Base-by-base conservation (phyloP, 2,329 filamentous ascomycete species). In the Pseudodiploospora longispora region DNA sequence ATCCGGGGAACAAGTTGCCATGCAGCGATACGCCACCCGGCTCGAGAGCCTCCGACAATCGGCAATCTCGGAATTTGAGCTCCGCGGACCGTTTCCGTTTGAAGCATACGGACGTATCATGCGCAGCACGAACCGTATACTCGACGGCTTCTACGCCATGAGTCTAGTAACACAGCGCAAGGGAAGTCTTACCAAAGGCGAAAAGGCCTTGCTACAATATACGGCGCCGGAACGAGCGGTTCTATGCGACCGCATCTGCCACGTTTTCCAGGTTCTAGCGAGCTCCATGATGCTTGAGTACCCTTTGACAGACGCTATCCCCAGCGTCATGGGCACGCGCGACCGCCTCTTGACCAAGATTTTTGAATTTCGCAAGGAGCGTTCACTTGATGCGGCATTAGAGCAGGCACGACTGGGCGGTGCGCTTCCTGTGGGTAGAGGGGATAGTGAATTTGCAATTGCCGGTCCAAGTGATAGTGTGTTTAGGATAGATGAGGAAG, bases 71-170 rank as follows among this genome's bases (percentile, higher is more conserved):
- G 90, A 96, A 59, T 93, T 91, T 52, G 85, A 93, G 61, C 74
- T 95, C 3, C 78, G 81, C 38, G 85, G 88, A 0, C 86, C 88
- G 0, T 95, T 96, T 56, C 85, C 87, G 0, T 75, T 80, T 48
- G 76, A 75, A 36, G 73, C 76, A 27, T 86, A 83, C 58, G 76
- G 75, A 6, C 76, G 79, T 28, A 83, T 95, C 44, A 72, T 95
- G 54, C 75, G 78, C 27, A 81, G 82, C 28, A 93, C 88, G 1
- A 80, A 83, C 49, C 80, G 82, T 38, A 85, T 95, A 64, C 77
- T 95, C 4, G 87, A 95, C 62, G 83, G 86, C 27, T 95, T 95
- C 60, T 87, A 95, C 58, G 86, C 88, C 46, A 94, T 96, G 85
- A 93, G 90, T 52, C 78, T 94, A 7, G 82, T 94, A 47, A 87